Percentiles rank a stretch among this genome's conserved stretches.
Conservation (phyloP, 2,329 filamentous ascomycete genomes). For the Cladophialophora yegresii region DNA sequence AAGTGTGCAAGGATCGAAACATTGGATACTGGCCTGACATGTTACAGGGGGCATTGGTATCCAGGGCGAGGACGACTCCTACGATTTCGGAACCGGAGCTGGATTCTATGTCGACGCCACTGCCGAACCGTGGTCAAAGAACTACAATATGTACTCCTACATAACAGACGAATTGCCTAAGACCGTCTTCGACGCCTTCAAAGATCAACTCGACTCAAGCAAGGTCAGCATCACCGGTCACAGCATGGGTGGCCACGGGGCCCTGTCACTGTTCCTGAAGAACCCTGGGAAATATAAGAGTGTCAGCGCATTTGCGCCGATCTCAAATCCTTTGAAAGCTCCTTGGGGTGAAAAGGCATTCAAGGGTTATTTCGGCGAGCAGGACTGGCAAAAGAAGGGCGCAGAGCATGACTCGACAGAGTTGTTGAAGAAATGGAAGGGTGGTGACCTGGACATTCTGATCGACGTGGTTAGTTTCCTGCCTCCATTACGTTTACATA, state of each 20-base stretch:
- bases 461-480: conserved; percentile 74
- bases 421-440: conserved; percentile 74
- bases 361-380: conserved; percentile 77
- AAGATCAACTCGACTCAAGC: conserved; percentile 64
- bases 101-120: conserved; percentile 94
- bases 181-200: conserved; percentile 70
- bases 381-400: conserved; percentile 69
- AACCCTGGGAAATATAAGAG: conserved; percentile 87
- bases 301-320: conserved; percentile 87
- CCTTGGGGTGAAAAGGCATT: conserved; percentile 98
- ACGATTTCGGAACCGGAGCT: conserved; percentile 88
- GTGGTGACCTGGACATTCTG: conserved; percentile 68
- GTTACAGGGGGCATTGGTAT: conserved; percentile 69
- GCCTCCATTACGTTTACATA: neutral
- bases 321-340: conserved; percentile 79
- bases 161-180: conserved; percentile 83
- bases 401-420: conserved; percentile 90
- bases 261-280: conserved; percentile 86
- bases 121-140: conserved; percentile 67
- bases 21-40: conserved; percentile 8
- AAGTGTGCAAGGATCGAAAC: conserved; percentile 39
- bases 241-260: conserved; percentile 96
- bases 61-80: conserved; percentile 80
- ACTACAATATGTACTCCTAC: conserved; percentile 96
- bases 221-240: conserved; percentile 87